Percentiles rank a stretch among this genome's conserved stretches.
phyloP scores from a whole-genome alignment of 1,139 yeast genomes.

The Geotrichum candidum region DNA sequence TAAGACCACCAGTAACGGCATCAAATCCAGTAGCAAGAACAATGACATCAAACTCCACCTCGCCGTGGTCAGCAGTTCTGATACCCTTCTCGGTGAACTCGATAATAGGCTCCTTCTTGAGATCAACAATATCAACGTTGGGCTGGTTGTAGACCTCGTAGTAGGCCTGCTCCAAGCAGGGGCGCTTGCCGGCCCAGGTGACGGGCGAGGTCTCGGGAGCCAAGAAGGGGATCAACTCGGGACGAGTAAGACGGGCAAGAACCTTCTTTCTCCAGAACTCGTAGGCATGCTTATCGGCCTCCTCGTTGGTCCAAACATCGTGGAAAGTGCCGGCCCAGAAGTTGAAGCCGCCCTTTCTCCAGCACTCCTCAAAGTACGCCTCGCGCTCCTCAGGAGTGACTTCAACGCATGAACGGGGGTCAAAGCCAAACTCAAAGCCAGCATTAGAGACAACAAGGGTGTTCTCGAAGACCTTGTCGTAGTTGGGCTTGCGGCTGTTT shows the following conservation, averaged over 20 bases:
- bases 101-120: slow-evolving; percentile 26
- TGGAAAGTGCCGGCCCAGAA: slow-evolving; percentile 28
- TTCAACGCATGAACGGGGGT: slow-evolving; percentile 17
- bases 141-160: slow-evolving; percentile 31
- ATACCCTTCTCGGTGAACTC: slow-evolving; percentile 28
- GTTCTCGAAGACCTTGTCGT: slow-evolving; percentile 19
- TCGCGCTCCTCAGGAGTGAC: slow-evolving; percentile 27
- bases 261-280: slow-evolving; percentile 29
- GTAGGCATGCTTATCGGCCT: slow-evolving; percentile 28
- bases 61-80: slow-evolving; percentile 22
- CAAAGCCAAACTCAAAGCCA: slow-evolving; percentile 24
- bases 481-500: slow-evolving; percentile 17
- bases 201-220: slow-evolving; percentile 30
- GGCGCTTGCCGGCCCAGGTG: slow-evolving; percentile 32
- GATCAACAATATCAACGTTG: slow-evolving; percentile 30
- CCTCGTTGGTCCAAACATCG: slow-evolving; percentile 25
- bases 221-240: slow-evolving; percentile 23
- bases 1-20: slow-evolving; percentile 32
- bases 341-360: slow-evolving; percentile 27
- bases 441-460: slow-evolving; percentile 15
- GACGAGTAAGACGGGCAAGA: slow-evolving; percentile 27
- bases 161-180: slow-evolving; percentile 28
- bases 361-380: slow-evolving; percentile 23
- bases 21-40: slow-evolving; percentile 35
- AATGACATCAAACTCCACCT: slow-evolving; percentile 28